Conservation (phyloP, 2,329 filamentous ascomycete genomes). For the Pseudonectria buxi region DNA sequence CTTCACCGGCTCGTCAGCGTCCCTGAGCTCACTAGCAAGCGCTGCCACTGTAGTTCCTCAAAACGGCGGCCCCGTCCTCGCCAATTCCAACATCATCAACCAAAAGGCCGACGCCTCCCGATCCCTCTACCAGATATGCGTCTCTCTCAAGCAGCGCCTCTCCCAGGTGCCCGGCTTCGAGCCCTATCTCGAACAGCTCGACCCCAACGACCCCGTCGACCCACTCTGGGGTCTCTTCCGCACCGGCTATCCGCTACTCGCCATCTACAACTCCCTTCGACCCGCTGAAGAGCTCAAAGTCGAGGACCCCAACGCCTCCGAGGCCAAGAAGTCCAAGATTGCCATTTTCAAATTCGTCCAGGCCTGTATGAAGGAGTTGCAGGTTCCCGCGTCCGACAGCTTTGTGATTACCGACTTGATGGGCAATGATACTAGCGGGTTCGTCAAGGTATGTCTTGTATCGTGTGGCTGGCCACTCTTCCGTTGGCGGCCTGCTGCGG, state of each 20-base stretch:
- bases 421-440: slow-evolving; percentile 91
- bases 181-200: slow-evolving; percentile 63
- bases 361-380: slow-evolving; percentile 76
- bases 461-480: no score
- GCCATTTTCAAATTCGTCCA: slow-evolving; percentile 90
- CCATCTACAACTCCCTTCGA: slow-evolving; percentile 80
- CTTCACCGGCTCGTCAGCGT: slow-evolving; percentile 46
- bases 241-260: slow-evolving; percentile 74
- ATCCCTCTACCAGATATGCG: slow-evolving; percentile 92
- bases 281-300: slow-evolving; percentile 63
- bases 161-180: slow-evolving; percentile 80
- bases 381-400: slow-evolving; percentile 72
- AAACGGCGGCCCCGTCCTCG: slow-evolving; percentile 58
- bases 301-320: slow-evolving; percentile 53
- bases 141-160: slow-evolving; percentile 74
- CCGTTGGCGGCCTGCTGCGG: no score
- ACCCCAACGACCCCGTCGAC: slow-evolving; percentile 71
- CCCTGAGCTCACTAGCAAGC: slow-evolving; percentile 42
- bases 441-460: slow-evolving; percentile 77
- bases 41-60: slow-evolving; percentile 36
- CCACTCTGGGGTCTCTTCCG: slow-evolving; percentile 84
- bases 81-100: slow-evolving; percentile 94
- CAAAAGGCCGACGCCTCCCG: slow-evolving; percentile 85
- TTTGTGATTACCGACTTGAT: slow-evolving; percentile 91
- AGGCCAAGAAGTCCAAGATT: slow-evolving; percentile 74